Base-by-base conservation (phyloP, 2,329 filamentous ascomycete genomes). In the Lecanosticta acicola region DNA sequence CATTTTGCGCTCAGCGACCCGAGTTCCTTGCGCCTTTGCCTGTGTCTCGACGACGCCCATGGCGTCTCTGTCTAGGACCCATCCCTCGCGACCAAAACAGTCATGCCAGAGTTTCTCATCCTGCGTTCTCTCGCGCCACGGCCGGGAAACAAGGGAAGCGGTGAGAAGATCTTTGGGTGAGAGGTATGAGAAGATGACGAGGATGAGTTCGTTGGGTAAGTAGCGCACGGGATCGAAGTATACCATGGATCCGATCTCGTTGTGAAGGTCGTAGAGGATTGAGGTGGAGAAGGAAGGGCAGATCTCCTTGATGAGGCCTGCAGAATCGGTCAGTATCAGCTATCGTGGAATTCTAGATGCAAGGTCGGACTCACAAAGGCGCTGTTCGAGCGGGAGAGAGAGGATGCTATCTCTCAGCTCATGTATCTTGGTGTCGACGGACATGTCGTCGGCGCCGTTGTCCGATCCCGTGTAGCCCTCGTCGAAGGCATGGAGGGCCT, bases 181-280 rank as follows among this genome's bases (percentile, higher is more conserved):
- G 40, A 98, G 81, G 61, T 89, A 93, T 13, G 85, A 83, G 35
- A 98, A 83, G 36, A 97, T 84, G 60, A 94, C 85, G 36, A 93
- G 82, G 50, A 88, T 94, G 59, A 98, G 85, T 66, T 98, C 93
- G 19, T 87, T 81, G 0, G 93, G 93, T 0, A 98, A 79, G 59
- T 87, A 82, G 53, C 80, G 74, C 34, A 95, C 81, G 44, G 95
- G 95, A 68, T 98, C 87, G 69, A 96, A 91, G 67, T 96, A 97
- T 29, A 57, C 50, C 44, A 55, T 47, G 81, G 42, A 90, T 78
- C 3, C 89, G 87, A 54, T 48, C 20, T 53, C 41, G 41, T 51
- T 52, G 44, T 54, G 53, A 3, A 49, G 46, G 14, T 45, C 41
- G 14, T 47, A 46, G n/a, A 51, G 44, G 2, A 35, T 10, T 35